phyloP scores from a whole-genome alignment of 331 rosid genomes.

The Stylosanthes scabra region DNA sequence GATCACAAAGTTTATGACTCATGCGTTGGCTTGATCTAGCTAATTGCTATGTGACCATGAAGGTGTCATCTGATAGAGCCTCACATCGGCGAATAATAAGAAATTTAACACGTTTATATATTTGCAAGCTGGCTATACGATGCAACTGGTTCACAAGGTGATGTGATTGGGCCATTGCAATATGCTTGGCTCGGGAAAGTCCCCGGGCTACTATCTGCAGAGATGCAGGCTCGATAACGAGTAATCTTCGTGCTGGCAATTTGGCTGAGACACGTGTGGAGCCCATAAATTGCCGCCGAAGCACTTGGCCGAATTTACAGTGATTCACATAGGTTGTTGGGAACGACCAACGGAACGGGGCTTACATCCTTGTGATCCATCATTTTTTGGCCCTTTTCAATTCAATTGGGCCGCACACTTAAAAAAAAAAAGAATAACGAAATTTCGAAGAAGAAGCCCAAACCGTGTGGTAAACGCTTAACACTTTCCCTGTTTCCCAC shows the following conservation, averaged over 20 bases:
- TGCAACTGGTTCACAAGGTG: not conserved
- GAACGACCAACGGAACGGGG: slow-evolving; percentile 52
- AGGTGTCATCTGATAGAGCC: no score
- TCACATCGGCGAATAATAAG: not conserved
- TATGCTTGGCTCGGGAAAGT: slow-evolving; percentile 20
- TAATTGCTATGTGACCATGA: no score
- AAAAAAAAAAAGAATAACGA: not conserved
- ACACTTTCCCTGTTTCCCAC: not conserved
- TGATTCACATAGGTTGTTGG: slow-evolving; percentile 43
- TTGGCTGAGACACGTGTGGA: slow-evolving; percentile 58
- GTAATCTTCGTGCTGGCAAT: not conserved
- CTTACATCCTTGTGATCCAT: slow-evolving; percentile 41
- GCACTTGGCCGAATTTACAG: slow-evolving; percentile 38
- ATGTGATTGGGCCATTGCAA: slow-evolving; percentile 17
- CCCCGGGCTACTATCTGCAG: slow-evolving; percentile 16
- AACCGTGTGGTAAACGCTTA: not conserved
- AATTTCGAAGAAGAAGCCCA: not conserved
- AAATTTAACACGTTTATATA: not conserved
- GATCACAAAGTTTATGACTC: no score
- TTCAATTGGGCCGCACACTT: not conserved
- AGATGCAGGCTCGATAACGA: slow-evolving; percentile 10
- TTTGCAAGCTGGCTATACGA: rapidly evolving
- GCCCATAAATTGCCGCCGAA: slow-evolving; percentile 4
- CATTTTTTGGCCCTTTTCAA: no score
- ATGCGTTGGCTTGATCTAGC: no score